Evolutionary conservation across 2,329 filamentous ascomycete genomes (phyloP).

Genomic region (Thermomyces lanuginosus): DNA sequence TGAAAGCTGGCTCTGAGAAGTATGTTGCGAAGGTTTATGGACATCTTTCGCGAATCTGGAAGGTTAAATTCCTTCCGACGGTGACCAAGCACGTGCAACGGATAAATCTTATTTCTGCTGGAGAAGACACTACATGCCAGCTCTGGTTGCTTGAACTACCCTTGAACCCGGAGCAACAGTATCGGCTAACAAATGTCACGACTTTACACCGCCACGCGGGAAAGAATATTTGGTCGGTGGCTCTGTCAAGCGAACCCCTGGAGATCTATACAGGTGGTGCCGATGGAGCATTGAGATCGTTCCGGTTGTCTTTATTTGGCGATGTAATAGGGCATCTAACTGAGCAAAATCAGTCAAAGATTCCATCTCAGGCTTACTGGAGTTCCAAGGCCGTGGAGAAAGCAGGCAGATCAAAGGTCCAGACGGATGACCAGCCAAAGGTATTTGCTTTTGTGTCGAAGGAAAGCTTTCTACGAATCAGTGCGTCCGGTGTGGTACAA

Average conservation of each 20-base stretch:
- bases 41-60: conserved; percentile 81
- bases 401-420: conserved; percentile 7
- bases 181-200: conserved; percentile 26
- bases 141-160: conserved; percentile 43
- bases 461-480: conserved; percentile 18
- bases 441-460: conserved; percentile 20
- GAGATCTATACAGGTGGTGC: conserved; percentile 62
- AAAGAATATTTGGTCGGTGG: conserved; percentile 79
- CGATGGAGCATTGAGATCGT: conserved; percentile 47
- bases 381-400: conserved; percentile 6
- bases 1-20: conserved; percentile 25
- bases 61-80: conserved; percentile 47
- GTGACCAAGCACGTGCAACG: conserved; percentile 10
- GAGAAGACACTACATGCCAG: conserved; percentile 67
- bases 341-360: background rate
- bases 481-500: conserved; percentile 16
- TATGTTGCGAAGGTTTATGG: conserved; percentile 62
- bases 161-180: conserved; percentile 7
- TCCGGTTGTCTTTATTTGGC: conserved; percentile 7
- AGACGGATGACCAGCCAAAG: conserved; percentile 10
- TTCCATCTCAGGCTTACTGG: conserved; percentile 5
- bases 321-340: background rate
- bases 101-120: conserved; percentile 55
- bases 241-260: conserved; percentile 18
- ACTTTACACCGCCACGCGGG: conserved; percentile 55